These are phyloP conservation scores for Russula foetens DNA, from an alignment of 768 basidiomycete genomes.

Conservation along the genomic window DNA sequence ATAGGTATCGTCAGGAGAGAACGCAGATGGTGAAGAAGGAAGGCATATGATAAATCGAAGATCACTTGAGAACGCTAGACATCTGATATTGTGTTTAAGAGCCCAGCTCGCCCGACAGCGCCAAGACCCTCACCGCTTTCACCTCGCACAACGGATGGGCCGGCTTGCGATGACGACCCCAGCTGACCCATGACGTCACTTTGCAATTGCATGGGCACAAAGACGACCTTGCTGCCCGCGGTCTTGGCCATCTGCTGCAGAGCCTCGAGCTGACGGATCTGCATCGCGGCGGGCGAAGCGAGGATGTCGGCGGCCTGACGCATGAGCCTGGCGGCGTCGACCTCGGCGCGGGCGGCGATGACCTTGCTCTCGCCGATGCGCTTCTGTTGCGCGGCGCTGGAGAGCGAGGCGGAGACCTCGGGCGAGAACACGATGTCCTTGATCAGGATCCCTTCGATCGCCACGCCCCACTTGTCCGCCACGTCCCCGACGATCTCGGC, in stretches of 20 bases:
- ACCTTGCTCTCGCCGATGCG: slow-evolving; percentile 95
- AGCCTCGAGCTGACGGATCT: slow-evolving; percentile 94
- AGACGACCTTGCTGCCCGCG: slow-evolving; percentile 84
- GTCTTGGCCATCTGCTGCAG: slow-evolving; percentile 92
- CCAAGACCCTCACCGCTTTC: slow-evolving; percentile 39
- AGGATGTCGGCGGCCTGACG: slow-evolving; percentile 93
- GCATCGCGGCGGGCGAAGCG: slow-evolving; percentile 94
- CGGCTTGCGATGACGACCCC: slow-evolving; percentile 8
- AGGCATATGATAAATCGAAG: neutral
- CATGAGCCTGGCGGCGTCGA: slow-evolving; percentile 93
- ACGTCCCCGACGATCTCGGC: slow-evolving; percentile 92
- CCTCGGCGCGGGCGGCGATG: slow-evolving; percentile 92
- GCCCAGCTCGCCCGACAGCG: slow-evolving; percentile 39
- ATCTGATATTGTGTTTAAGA: slow-evolving; percentile 45
- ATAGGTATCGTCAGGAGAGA: neutral
- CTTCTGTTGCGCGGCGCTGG: slow-evolving; percentile 95
- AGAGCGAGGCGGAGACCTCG: slow-evolving; percentile 85
- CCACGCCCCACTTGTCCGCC: slow-evolving; percentile 94
- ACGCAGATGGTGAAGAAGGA: neutral
- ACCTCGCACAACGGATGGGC: slow-evolving; percentile 23
- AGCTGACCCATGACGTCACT: slow-evolving; percentile 57
- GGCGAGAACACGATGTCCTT: slow-evolving; percentile 91
- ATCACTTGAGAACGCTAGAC: slow-evolving; percentile 24
- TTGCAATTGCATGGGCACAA: slow-evolving; percentile 89
- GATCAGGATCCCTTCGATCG: slow-evolving; percentile 93